Evolutionary conservation across 371 early-diverging fungal genomes (phyloP), one percentile per base, ranked within the genome.

Genomic region (Chytridiales sp.): DNA sequence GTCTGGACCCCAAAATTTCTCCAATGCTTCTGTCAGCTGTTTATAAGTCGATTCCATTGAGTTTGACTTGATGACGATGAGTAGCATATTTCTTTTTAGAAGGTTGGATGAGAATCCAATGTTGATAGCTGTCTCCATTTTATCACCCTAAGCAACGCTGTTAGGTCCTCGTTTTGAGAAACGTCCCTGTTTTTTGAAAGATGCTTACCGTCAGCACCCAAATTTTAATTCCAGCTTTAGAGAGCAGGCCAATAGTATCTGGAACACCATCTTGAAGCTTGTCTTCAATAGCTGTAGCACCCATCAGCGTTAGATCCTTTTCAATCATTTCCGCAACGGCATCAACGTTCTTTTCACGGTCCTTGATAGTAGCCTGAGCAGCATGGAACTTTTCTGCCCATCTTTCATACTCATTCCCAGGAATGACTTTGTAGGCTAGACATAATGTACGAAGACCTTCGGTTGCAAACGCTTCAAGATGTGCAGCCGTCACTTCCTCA

Each of bases 61-160:
- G 0, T 54, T 47, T 2, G 70, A 62, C 46, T 64, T 51, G 56
- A 78, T 72, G 42, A 76, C 74, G 43, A 79, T 79, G 5, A 79
- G 64, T 19, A 67, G 53, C 76, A 79, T 75, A 38, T 56, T 51
- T 53, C 61, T 39, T 49, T 54, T 69, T 31, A 97, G 69, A 30
- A 97, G 69, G 44, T 88, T 87, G 52, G 89, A 88, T 0, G 92
- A 86, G 73, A 94, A 95, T 0, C 95, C 97, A 69, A 97, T 93
- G 72, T 93, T 93, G 76, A 95, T 93, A n/a, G 99, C 99, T 0
- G 99, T 99, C 73, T 99, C 99, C 74, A 95, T 74, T 76, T 99
- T 99, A 75, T 99, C 99, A 43, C 99, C 99, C 2, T 72, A 41
- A 11, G 21, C 5, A n/a, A n/a, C n/a, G n/a, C 22, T 8, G 21